Percentiles rank a stretch among this genome's conserved stretches.
Evolutionary conservation across 148 eudicot genomes (phyloP).

Genomic region (Rhododendron mucronatum): DNA sequence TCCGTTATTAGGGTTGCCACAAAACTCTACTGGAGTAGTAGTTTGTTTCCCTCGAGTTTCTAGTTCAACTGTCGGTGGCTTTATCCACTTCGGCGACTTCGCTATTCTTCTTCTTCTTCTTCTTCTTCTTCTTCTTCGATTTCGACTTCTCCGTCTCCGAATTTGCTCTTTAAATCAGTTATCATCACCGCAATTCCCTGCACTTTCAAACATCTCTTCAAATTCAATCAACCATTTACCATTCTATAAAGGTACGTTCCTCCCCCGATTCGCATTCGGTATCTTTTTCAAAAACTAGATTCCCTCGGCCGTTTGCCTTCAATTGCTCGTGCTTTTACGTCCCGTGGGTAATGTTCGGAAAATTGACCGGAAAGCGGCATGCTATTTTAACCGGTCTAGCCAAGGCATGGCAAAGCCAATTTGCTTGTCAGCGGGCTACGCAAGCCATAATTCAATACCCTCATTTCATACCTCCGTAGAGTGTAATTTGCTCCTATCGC

Average conservation of each 20-base stretch:
- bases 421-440: no score
- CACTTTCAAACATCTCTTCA: background rate
- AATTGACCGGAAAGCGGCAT: no score
- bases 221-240: background rate
- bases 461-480: background rate
- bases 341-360: no score
- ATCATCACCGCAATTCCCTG: background rate
- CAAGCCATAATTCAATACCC: background rate
- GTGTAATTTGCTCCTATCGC: background rate
- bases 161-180: background rate
- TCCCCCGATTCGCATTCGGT: background rate
- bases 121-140: slow-evolving; percentile 1
- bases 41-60: background rate
- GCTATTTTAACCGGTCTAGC: no score
- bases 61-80: slow-evolving; percentile 49
- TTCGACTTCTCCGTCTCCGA: background rate
- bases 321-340: no score
- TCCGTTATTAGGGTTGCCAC: background rate
- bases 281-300: background rate
- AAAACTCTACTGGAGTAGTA: background rate
- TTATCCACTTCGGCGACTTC: slow-evolving; percentile 23
- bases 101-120: background rate
- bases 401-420: no score
- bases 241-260: background rate
- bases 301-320: no score